A percentile compares a stretch with the other conserved stretches of the same genome.
phyloP scores from a whole-genome alignment of 2,329 filamentous ascomycete species.

The Keithomyces neogunnii region DNA sequence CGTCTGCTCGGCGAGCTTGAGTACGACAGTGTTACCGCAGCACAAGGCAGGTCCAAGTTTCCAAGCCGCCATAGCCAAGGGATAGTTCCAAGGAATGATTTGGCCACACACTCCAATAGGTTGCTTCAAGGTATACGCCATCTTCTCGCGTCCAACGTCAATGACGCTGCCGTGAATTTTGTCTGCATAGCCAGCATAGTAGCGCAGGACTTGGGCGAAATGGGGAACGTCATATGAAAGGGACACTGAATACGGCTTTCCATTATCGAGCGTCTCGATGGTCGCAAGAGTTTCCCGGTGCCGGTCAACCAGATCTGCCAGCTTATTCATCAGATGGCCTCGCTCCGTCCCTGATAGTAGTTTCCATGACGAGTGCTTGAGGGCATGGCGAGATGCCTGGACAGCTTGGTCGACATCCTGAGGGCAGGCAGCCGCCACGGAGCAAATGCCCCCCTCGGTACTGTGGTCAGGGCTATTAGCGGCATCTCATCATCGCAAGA shows the following conservation, averaged over 20 bases:
- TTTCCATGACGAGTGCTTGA: conserved; percentile 58
- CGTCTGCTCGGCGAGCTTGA: conserved; percentile 54
- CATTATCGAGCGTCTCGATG: conserved; percentile 71
- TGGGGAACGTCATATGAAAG: conserved; percentile 45
- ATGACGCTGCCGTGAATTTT: conserved; percentile 76
- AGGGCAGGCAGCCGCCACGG: conserved; percentile 9
- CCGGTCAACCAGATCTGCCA: conserved; percentile 49
- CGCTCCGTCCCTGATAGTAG: conserved; percentile 55
- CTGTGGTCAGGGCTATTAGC: not conserved
- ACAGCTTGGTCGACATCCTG: conserved; percentile 13
- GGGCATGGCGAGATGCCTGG: conserved; percentile 48
- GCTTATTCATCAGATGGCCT: conserved; percentile 56
- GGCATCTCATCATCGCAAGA: not conserved
- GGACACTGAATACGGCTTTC: conserved; percentile 54
- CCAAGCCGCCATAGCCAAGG: conserved; percentile 66
- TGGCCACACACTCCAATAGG: conserved; percentile 63
- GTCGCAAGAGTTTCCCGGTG: conserved; percentile 38
- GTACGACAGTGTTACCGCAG: conserved; percentile 54
- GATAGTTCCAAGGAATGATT: conserved; percentile 81
- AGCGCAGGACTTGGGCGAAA: conserved; percentile 16
- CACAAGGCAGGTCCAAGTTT: conserved; percentile 65
- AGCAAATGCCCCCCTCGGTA: conserved; percentile 10
- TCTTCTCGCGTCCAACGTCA: conserved; percentile 61
- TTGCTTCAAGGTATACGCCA: conserved; percentile 58
- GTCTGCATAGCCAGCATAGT: conserved; percentile 65